Conservation (phyloP, 306 rosid species). For the Malus orientalis region DNA sequence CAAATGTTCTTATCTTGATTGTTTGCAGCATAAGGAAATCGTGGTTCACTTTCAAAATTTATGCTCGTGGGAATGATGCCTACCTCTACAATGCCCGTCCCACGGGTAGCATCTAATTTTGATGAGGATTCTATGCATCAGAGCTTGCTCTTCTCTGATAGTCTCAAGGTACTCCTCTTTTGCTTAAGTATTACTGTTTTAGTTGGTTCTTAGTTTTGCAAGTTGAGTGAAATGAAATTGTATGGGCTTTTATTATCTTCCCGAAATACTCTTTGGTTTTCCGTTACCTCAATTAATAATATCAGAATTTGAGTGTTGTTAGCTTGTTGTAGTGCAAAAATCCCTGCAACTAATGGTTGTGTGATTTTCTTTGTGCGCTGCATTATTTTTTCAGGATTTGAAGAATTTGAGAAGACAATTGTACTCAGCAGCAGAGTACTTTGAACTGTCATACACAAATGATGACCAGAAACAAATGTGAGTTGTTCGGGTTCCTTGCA, state of each 20-base stretch:
- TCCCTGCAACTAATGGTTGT: background rate
- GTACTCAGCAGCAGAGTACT: constrained; percentile 95
- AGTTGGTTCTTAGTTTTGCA: background rate
- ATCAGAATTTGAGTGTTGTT: background rate
- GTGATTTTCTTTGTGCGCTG: constrained; percentile 7
- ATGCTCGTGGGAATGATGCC: constrained; percentile 52
- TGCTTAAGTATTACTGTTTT: background rate
- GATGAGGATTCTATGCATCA: constrained; percentile 97
- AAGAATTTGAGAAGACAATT: constrained; percentile 87
- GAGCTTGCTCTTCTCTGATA: constrained; percentile 86
- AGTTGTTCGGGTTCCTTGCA: constrained; percentile 25
- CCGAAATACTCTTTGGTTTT: background rate
- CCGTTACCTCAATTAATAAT: background rate
- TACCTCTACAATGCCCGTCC: constrained; percentile 39
- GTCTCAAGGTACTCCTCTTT: constrained; percentile 54
- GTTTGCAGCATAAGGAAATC: constrained; percentile 25
- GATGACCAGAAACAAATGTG: constrained; percentile 94
- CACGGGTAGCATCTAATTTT: constrained; percentile 63
- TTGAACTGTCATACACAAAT: constrained; percentile 85
- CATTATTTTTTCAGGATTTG: constrained; percentile 59
- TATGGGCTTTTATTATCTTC: background rate
- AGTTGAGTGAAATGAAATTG: background rate
- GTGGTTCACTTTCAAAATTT: constrained; percentile 5
- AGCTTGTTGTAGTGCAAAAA: background rate
- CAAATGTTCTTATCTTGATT: background rate